These are phyloP conservation scores for Pythium volutum DNA, from an alignment of 352 stramenopile species.

Conservation along the genomic window DNA sequence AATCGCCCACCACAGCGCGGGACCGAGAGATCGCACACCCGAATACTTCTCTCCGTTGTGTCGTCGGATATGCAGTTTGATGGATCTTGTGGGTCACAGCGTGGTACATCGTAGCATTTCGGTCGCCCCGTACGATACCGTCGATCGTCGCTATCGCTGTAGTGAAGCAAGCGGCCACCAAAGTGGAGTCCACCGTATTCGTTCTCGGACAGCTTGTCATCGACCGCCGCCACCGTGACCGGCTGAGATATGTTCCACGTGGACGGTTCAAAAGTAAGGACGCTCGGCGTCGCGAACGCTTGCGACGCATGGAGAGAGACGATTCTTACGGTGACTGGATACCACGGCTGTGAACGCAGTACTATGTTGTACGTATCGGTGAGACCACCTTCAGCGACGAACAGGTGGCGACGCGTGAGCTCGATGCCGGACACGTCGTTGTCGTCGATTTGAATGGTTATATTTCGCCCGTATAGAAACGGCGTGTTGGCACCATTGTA, in stretches of 20 bases:
- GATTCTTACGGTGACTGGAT: constrained; percentile 46
- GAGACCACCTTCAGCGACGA: constrained; percentile 51
- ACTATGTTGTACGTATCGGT: constrained; percentile 58
- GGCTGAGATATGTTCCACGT: constrained; percentile 53
- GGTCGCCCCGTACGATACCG: constrained; percentile 61
- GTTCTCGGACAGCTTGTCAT: constrained; percentile 54
- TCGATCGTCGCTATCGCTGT: constrained; percentile 50
- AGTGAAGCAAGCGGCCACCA: constrained; percentile 55
- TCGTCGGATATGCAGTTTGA: constrained; percentile 30
- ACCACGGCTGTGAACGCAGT: constrained; percentile 54
- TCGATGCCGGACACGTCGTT: constrained; percentile 54
- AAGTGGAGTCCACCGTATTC: constrained; percentile 61
- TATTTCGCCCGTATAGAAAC: constrained; percentile 55
- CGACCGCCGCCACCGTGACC: constrained; percentile 45
- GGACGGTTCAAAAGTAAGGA: constrained; percentile 37
- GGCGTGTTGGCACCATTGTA: constrained; percentile 51
- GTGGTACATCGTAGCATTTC: constrained; percentile 54
- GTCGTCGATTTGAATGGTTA: constrained; percentile 69
- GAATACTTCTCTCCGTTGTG: constrained; percentile 17
- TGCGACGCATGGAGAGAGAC: constrained; percentile 45
- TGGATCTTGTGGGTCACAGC: constrained; percentile 37
- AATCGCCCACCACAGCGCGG: constrained; percentile 35
- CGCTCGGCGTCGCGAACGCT: constrained; percentile 27
- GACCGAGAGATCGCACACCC: constrained; percentile 48
- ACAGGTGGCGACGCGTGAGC: constrained; percentile 56